Evolutionary conservation across 2,329 filamentous ascomycete genomes (phyloP).

Genomic region (Aotearoamyces nothofagi): DNA sequence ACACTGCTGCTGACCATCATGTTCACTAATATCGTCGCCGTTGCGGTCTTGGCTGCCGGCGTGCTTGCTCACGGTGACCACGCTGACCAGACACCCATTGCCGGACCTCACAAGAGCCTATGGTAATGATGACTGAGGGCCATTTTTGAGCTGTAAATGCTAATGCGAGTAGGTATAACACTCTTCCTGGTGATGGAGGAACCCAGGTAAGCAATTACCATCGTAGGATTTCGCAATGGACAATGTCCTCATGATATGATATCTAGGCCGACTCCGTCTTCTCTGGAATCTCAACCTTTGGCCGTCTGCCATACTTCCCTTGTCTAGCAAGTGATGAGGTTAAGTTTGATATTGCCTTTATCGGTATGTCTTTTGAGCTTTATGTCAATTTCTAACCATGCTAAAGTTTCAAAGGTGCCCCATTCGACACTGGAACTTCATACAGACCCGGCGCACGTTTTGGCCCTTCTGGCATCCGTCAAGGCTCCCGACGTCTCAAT

Average conservation of each 20-base stretch:
- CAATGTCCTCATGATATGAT: no score
- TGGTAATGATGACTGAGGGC: no score
- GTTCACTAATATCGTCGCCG: constrained; percentile 12
- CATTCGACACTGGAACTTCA: constrained; percentile 76
- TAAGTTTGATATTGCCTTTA: constrained; percentile 74
- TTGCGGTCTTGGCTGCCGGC: constrained; percentile 28
- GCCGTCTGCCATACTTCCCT: constrained; percentile 60
- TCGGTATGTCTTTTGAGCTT: constrained; percentile 52
- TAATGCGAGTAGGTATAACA: no score
- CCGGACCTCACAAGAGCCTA: constrained; percentile 54
- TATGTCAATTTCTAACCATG: neutral
- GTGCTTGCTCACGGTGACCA: constrained; percentile 88
- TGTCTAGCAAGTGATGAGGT: constrained; percentile 57
- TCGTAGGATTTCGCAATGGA: no score
- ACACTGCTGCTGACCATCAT: no score
- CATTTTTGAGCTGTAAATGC: no score
- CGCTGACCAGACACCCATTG: constrained; percentile 33
- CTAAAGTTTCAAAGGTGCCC: constrained; percentile 43
- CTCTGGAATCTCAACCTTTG: constrained; percentile 77
- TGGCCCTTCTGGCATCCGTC: constrained; percentile 70
- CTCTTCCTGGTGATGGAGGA: constrained; percentile 67
- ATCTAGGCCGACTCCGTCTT: constrained; percentile 68
- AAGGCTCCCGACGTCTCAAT: constrained; percentile 74
- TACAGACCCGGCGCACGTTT: constrained; percentile 76
- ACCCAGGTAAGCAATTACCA: no score